Conservation (phyloP, 1,139 yeast genomes). For the Kodamaea sp. region DNA sequence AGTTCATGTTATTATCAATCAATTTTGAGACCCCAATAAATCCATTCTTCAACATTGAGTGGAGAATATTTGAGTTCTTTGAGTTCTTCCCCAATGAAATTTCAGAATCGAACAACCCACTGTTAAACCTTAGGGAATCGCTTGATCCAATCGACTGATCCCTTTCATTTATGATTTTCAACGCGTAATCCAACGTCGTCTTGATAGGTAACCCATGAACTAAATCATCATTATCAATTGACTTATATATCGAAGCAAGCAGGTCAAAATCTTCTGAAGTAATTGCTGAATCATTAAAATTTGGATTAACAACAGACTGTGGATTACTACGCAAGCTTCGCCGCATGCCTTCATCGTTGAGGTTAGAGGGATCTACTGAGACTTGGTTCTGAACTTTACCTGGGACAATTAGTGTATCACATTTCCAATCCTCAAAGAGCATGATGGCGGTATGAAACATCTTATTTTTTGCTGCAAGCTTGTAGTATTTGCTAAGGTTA, state of each 20-base stretch:
- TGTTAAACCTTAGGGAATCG: conserved; percentile 51
- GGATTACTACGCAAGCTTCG: not conserved
- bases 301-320: not conserved
- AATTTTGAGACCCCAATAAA: conserved; percentile 50
- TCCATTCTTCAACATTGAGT: conserved; percentile 47
- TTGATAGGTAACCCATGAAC: conserved; percentile 62
- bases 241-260: conserved; percentile 44
- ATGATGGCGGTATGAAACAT: conserved; percentile 51
- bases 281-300: not conserved
- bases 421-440: conserved; percentile 53
- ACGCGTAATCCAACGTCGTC: conserved; percentile 53
- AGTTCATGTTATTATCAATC: conserved; percentile 20
- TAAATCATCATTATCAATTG: conserved; percentile 62
- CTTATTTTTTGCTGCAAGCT: conserved; percentile 36
- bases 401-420: no score
- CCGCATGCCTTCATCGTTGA: not conserved
- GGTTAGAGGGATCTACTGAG: not conserved
- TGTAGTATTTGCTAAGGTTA: conserved; percentile 30
- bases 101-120: conserved; percentile 56
- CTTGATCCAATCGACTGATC: conserved; percentile 22
- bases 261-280: conserved; percentile 14
- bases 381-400: not conserved
- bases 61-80: conserved; percentile 22
- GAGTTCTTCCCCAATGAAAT: conserved; percentile 18
- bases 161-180: conserved; percentile 36